These are phyloP conservation scores for Dothideomycetes sp. DNA, from an alignment of 2,329 filamentous ascomycete species.

Conservation along the genomic window DNA sequence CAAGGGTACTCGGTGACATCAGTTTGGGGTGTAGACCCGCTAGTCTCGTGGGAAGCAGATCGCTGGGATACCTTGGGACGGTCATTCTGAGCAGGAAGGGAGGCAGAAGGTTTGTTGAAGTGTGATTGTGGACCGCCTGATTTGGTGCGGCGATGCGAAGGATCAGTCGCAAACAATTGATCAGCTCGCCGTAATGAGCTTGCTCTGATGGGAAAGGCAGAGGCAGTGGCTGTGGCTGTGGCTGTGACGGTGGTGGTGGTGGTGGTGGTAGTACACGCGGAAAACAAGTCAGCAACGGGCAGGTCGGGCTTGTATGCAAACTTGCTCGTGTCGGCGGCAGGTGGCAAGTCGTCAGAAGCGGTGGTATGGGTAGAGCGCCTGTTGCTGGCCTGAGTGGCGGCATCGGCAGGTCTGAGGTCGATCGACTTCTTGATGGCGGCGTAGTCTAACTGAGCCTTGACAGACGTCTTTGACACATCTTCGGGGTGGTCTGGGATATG, in stretches of 20 bases:
- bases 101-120: too few relatives aligned
- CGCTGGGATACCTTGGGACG: background rate
- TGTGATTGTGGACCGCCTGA: background rate
- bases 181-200: conserved; percentile 4
- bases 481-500: conserved; percentile 16
- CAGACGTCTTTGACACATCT: conserved; percentile 12
- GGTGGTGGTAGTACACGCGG: conserved; percentile 13
- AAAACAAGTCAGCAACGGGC: conserved; percentile 18
- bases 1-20: conserved; percentile 28
- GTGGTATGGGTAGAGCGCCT: too few relatives aligned
- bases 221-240: conserved; percentile 9
- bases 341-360: too few relatives aligned
- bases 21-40: conserved; percentile 30
- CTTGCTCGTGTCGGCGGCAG: conserved; percentile 16
- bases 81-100: background rate
- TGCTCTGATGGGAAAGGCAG: background rate
- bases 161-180: conserved; percentile 2
- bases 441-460: conserved; percentile 21
- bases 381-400: background rate
- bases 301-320: conserved; percentile 16
- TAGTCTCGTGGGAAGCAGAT: conserved; percentile 21
- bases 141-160: conserved; percentile 3
- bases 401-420: background rate
- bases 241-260: conserved; percentile 15
- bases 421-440: conserved; percentile 16